A percentile compares a stretch with the other conserved stretches of the same genome.
phyloP scores from a whole-genome alignment of 495 filamentous ascomycete species.

The Trichoderma asperelloides region DNA sequence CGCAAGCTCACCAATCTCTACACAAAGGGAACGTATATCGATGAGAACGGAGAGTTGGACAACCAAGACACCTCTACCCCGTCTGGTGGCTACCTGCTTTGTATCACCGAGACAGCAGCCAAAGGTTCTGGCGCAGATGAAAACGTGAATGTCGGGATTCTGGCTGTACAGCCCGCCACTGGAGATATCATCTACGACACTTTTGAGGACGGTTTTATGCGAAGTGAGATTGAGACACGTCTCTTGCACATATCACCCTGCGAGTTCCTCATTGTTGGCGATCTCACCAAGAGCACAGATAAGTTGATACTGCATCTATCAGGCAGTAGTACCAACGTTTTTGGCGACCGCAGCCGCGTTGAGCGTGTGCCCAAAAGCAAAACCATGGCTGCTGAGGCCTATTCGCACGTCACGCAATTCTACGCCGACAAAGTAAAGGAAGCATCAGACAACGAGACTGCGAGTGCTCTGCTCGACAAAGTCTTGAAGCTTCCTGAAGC shows the following conservation, averaged over 20 bases:
- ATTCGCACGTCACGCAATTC: constrained; percentile 87
- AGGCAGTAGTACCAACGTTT: constrained; percentile 77
- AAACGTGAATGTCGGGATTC: constrained; percentile 82
- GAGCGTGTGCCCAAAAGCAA: constrained; percentile 71
- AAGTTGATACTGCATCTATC: constrained; percentile 88
- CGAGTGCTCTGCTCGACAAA: constrained; percentile 65
- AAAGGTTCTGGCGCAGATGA: constrained; percentile 88
- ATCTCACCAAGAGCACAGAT: constrained; percentile 85
- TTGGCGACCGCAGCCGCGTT: constrained; percentile 81
- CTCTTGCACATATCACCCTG: constrained; percentile 92
- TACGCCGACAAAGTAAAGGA: constrained; percentile 81
- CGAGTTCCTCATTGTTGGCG: constrained; percentile 91
- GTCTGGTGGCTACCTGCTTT: constrained; percentile 82
- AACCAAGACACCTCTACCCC: constrained; percentile 47
- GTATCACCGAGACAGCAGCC: constrained; percentile 79
- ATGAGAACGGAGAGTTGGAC: constrained; percentile 80
- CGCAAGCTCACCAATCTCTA: constrained; percentile 94
- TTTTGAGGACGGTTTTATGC: constrained; percentile 98
- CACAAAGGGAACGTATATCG: constrained; percentile 96
- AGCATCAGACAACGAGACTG: constrained; percentile 31
- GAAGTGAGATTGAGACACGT: constrained; percentile 89
- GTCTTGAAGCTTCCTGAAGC: constrained; percentile 77
- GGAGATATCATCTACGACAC: constrained; percentile 95
- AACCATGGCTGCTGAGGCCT: constrained; percentile 72
- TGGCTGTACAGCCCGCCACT: constrained; percentile 92